Evolutionary conservation across 1,284 basidiomycete genomes (phyloP), one percentile per base, ranked within the genome.

Genomic region (Waitea zeae): DNA sequence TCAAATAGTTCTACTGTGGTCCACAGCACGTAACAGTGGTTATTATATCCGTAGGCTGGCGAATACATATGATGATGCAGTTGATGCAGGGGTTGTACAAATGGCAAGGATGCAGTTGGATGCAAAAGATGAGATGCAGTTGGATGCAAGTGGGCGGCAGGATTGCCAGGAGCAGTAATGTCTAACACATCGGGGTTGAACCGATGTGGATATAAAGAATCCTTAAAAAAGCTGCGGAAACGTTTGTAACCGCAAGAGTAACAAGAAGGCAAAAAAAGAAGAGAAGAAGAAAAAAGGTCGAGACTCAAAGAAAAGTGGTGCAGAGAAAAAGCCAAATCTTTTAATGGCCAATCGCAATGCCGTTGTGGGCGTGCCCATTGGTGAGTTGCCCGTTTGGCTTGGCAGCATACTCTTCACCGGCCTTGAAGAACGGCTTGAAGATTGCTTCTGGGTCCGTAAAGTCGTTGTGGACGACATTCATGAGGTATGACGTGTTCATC

Each of bases 391-490:
- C 38, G 33, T 51, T 56, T 20, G 47, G 37, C 49, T n/a, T n/a
- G 14, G 64, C 58, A 17, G 59, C 51, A 42, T 67, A 70, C 48
- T 77, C 68, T 31, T 65, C 67, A 30, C 73, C 77, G 13, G 74
- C 76, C 50, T 74, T 70, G 55, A 70, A 64, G 68, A 96, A 93
- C 0, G 87, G 84, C n/a, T n/a, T n/a, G n/a, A n/a, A 97, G 30
- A 98, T 58, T 0, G 72, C 87, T n/a, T 75, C 62, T 1, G 66
- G 44, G 42, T 83, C 57, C 57, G 87, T 88, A 54, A 81, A 98
- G 54, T 98, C 84, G 49, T 98, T 93, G 53, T 97, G 89, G 3
- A 96, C 73, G 42, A 98, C 63, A 52, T 78, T 95, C 42, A 98
- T 77, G 36, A 99, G 61, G 92, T 92, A 99, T 38, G 83, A 67